Base-by-base conservation (phyloP, 352 stramenopile species). In the Aphanomyces cochlioides region DNA sequence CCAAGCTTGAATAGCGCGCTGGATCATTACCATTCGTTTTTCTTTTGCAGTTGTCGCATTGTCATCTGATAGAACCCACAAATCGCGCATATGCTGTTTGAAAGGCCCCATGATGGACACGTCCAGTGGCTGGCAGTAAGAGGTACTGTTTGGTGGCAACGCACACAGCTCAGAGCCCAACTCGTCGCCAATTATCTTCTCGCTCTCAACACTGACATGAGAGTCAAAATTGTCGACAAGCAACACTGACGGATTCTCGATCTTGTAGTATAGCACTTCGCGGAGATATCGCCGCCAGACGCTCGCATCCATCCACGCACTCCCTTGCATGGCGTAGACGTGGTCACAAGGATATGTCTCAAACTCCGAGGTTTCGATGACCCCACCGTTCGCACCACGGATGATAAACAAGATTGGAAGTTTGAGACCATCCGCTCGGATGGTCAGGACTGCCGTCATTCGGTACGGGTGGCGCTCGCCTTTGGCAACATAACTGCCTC, bases 361-460 rank as follows among this genome's bases (percentile, higher is more conserved):
- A 1, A 77, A 34, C 48, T 79, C 72, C 0, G 56, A 5, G 12
- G 13, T 15, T 28, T 76, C 63, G 38, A 79, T 75, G 4, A 28
- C 21, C 12, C 71, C 72, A 0, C 72, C 67, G 3, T 50, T 65
- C 37, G 63, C 19, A 0, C 43, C 72, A 5, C 50, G 65, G 10
- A 77, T n/a, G 36, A 75, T 73, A 21, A 77, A 74, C 4, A 76
- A 40, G 1, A 79, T 60, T 8, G 72, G 74, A 5, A 75, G 54
- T 28, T 79, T 79, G 3, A 36, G 66, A 4, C 67, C 67, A 58
- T 77, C 74, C 0, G 37, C 71, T 37, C 72, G 19, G 6, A 72
- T 12, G 0, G 71, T 72, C 2, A 78, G 15, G 6, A 77, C 57
- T 2, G 65, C 67, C 3, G 72, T 75, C 3, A 79, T 3, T 2